A percentile compares a stretch with the other conserved stretches of the same genome.
Conservation (phyloP, 2,329 filamentous ascomycete genomes). For the Hypoxylon sp. region DNA sequence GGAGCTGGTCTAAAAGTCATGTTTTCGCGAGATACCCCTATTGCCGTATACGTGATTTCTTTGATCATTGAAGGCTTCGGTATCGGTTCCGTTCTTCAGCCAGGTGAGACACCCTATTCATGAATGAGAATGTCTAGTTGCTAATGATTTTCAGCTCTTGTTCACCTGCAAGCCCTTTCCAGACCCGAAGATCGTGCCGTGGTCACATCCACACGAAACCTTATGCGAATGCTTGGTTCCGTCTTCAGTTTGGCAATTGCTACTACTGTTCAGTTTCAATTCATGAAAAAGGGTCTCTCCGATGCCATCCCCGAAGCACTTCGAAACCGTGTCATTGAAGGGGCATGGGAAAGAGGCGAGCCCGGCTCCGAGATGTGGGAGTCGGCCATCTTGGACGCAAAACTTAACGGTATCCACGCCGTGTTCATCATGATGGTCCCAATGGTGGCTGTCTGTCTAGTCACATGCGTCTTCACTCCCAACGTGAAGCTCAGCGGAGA, state of each 20-base stretch:
- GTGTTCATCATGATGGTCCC: slow-evolving; percentile 41
- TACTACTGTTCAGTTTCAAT: slow-evolving; percentile 27
- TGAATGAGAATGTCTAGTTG: neutral
- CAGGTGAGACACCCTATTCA: slow-evolving; percentile 22
- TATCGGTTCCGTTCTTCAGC: slow-evolving; percentile 43
- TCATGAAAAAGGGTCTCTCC: slow-evolving; percentile 28
- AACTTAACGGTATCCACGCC: slow-evolving; percentile 38
- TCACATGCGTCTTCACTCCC: slow-evolving; percentile 30
- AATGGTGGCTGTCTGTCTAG: slow-evolving; percentile 30
- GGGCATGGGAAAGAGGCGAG: slow-evolving; percentile 31
- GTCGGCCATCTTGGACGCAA: slow-evolving; percentile 35
- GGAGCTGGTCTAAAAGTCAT: slow-evolving; percentile 41
- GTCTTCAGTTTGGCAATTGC: slow-evolving; percentile 39
- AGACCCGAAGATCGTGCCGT: slow-evolving; percentile 41
- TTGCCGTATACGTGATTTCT: slow-evolving; percentile 33
- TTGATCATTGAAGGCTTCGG: slow-evolving; percentile 42
- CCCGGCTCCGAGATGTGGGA: slow-evolving; percentile 21
- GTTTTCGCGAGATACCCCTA: slow-evolving; percentile 36
- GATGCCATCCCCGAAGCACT: slow-evolving; percentile 21
- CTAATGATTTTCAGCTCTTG: slow-evolving; percentile 35
- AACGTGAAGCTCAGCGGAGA: slow-evolving; percentile 20
- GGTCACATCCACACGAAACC: slow-evolving; percentile 42
- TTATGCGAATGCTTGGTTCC: slow-evolving; percentile 41
- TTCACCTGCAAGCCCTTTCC: slow-evolving; percentile 43
- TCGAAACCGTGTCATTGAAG: slow-evolving; percentile 29